These are phyloP conservation scores for Phytopythium chamaehyphon DNA, from an alignment of 352 stramenopile genomes.

Conservation along the genomic window DNA sequence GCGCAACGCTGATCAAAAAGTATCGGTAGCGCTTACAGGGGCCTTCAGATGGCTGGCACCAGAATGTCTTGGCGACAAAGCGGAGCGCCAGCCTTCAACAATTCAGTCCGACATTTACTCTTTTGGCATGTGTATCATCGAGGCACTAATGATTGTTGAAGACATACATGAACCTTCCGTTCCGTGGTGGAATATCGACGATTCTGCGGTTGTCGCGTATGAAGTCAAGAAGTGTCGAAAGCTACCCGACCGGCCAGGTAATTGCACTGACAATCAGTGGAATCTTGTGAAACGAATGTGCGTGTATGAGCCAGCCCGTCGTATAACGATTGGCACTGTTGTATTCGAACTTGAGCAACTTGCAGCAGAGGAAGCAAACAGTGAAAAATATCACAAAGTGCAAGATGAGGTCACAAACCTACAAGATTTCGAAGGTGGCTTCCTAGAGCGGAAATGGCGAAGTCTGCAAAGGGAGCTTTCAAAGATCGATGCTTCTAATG, in stretches of 20 bases:
- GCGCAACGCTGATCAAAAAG: too few relatives aligned
- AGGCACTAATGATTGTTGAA: background rate
- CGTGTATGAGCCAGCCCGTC: background rate
- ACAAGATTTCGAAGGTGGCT: too few relatives aligned
- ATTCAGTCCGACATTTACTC: conserved; percentile 1
- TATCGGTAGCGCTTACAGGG: too few relatives aligned
- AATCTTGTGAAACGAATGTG: background rate
- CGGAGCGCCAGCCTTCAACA: background rate
- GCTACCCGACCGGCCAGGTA: background rate
- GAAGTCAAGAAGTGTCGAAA: background rate
- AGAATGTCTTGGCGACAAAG: background rate
- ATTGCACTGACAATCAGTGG: background rate
- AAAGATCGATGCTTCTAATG: too few relatives aligned
- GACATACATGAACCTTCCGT: background rate
- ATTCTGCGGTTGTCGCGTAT: background rate
- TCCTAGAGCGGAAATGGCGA: too few relatives aligned
- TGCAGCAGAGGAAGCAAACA: too few relatives aligned
- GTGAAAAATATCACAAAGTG: too few relatives aligned
- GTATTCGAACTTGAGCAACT: background rate
- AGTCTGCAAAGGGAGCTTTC: too few relatives aligned
- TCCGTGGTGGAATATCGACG: background rate
- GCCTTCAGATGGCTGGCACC: background rate
- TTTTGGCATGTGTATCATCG: background rate
- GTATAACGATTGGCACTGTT: background rate
- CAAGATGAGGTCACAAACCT: too few relatives aligned